These are phyloP conservation scores for Daldinia eschscholtzii DNA, from an alignment of 2,329 filamentous ascomycete species.

Conservation along the genomic window DNA sequence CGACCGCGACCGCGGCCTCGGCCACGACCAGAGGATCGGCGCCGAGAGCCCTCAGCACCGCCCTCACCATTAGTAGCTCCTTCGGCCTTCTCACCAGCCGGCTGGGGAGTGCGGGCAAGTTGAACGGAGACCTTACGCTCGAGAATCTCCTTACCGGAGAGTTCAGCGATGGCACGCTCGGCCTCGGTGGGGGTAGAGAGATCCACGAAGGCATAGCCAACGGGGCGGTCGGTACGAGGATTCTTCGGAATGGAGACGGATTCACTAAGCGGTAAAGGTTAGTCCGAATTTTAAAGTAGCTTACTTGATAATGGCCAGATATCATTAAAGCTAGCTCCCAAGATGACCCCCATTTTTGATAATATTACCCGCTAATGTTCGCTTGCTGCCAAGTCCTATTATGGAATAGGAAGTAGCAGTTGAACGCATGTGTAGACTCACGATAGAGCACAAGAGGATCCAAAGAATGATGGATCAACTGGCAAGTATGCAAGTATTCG, in stretches of 20 bases:
- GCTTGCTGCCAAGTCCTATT: background rate
- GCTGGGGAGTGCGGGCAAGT: slow-evolving; percentile 96
- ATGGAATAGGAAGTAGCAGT: background rate
- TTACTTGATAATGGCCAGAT: slow-evolving; percentile 2
- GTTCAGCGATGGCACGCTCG: slow-evolving; percentile 92
- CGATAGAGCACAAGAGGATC: background rate
- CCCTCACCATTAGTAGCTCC: slow-evolving; percentile 79
- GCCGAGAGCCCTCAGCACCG: slow-evolving; percentile 74
- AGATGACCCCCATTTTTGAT: background rate
- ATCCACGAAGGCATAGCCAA: slow-evolving; percentile 99
- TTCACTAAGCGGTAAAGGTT: slow-evolving; percentile 73
- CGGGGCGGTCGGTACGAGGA: slow-evolving; percentile 96
- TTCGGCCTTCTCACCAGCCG: slow-evolving; percentile 80
- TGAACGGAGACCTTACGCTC: slow-evolving; percentile 99
- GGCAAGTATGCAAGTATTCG: background rate
- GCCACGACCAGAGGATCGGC: slow-evolving; percentile 72
- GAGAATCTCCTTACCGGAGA: slow-evolving; percentile 97
- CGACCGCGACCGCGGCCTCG: slow-evolving; percentile 75
- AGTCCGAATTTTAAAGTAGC: slow-evolving; percentile 24
- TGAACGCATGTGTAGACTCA: background rate
- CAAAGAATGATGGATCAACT: background rate
- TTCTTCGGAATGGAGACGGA: slow-evolving; percentile 99
- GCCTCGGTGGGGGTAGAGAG: slow-evolving; percentile 94
- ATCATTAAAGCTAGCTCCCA: background rate
- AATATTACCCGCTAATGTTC: background rate